Conservation (phyloP, 345 rosid genomes). For the Carallia brachiata region DNA sequence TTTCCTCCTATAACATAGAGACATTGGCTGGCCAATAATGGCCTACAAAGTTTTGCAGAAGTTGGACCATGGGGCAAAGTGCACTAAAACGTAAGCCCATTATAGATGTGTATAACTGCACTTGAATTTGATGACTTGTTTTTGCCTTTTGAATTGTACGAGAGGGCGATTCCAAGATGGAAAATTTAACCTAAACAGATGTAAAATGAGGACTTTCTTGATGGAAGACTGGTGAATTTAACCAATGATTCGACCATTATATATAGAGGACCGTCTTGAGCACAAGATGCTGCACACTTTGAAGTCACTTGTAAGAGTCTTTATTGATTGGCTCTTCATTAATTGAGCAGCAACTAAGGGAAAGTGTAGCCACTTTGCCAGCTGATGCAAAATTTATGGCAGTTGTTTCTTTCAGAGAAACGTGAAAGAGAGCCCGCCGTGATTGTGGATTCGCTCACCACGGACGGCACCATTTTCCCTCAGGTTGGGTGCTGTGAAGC, state of each 20-base stretch:
- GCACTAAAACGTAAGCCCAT: slow-evolving; percentile 6
- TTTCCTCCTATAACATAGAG: background rate
- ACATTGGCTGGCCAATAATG: slow-evolving; percentile 18
- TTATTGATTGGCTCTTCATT: slow-evolving; percentile 65
- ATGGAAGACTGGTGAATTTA: slow-evolving; percentile 48
- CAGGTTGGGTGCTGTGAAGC: slow-evolving; percentile 45
- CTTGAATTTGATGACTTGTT: slow-evolving; percentile 11
- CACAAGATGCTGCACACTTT: slow-evolving; percentile 50
- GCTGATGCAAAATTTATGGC: slow-evolving; percentile 17
- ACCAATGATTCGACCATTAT: slow-evolving; percentile 39
- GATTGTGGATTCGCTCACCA: slow-evolving; percentile 54
- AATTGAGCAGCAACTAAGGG: slow-evolving; percentile 45
- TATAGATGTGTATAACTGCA: slow-evolving; percentile 9
- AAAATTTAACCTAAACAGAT: slow-evolving; percentile 39
- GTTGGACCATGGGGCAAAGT: slow-evolving; percentile 16
- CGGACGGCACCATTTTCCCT: slow-evolving; percentile 51
- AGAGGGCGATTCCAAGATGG: slow-evolving; percentile 42
- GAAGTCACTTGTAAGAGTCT: slow-evolving; percentile 62
- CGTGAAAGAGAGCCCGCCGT: slow-evolving; percentile 54
- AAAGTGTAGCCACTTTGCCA: slow-evolving; percentile 12
- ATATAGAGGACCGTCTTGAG: slow-evolving; percentile 31
- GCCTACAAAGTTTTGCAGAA: background rate
- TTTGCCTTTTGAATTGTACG: slow-evolving; percentile 47
- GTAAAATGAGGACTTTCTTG: slow-evolving; percentile 44
- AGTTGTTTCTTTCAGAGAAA: slow-evolving; percentile 34